These are phyloP conservation scores for Phytophthora palmivora DNA, from an alignment of 352 stramenopile genomes.

Conservation along the genomic window DNA sequence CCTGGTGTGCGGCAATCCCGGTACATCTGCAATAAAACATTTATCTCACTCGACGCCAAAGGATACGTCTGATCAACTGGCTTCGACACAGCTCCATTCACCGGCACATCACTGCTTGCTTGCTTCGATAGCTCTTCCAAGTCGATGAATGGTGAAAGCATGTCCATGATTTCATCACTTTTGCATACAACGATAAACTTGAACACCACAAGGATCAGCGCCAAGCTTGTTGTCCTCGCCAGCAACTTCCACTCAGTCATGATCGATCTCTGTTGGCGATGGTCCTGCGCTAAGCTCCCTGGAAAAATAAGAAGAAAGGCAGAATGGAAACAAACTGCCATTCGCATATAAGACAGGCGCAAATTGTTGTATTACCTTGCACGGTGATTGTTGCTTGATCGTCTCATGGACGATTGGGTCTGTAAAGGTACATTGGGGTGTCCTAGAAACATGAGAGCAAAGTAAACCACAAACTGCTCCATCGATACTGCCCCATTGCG, in stretches of 20 bases:
- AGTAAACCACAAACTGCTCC: conserved; percentile 5
- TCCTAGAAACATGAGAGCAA: conserved; percentile 14
- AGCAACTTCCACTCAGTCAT: background rate
- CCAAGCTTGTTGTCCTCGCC: background rate
- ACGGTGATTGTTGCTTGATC: conserved; percentile 18
- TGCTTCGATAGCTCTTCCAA: conserved; percentile 37
- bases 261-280: conserved; percentile 8
- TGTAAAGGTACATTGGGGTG: conserved; percentile 36
- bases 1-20: conserved; percentile 49
- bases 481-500: conserved; percentile 1
- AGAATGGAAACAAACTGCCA: conserved; percentile 24
- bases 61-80: conserved; percentile 63
- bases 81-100: conserved; percentile 11
- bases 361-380: conserved; percentile 22
- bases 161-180: conserved; percentile 40
- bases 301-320: conserved; percentile 40
- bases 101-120: conserved; percentile 16
- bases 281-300: background rate
- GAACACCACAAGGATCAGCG: conserved; percentile 16
- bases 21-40: conserved; percentile 54
- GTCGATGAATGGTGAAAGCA: conserved; percentile 51
- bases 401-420: conserved; percentile 17
- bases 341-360: conserved; percentile 5
- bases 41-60: conserved; percentile 49
- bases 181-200: conserved; percentile 5